Conservation (phyloP, 2,329 filamentous ascomycete genomes). For the Ceratocystis huliohia region DNA sequence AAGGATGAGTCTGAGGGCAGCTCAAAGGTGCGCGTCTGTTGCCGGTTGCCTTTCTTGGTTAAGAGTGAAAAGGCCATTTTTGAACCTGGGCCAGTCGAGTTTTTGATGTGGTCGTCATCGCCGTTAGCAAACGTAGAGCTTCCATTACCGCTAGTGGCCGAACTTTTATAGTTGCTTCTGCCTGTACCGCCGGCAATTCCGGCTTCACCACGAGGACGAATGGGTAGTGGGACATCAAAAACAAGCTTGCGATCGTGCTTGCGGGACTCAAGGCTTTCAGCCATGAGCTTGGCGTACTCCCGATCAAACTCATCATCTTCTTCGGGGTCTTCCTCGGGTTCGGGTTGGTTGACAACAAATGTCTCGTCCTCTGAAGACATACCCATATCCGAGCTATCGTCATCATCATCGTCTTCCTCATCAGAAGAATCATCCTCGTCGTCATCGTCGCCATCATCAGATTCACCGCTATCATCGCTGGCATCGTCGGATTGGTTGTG, state of each 20-base stretch:
- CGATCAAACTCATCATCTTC: slow-evolving; percentile 95
- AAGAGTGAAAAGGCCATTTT: slow-evolving; percentile 97
- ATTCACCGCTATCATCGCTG: slow-evolving; percentile 54
- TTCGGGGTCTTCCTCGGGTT: slow-evolving; percentile 83
- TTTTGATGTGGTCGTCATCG: not conserved
- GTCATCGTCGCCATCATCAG: slow-evolving; percentile 44
- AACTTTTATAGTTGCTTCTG: slow-evolving; percentile 21
- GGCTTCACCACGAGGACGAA: slow-evolving; percentile 47
- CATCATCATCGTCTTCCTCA: slow-evolving; percentile 46
- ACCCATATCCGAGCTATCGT: slow-evolving; percentile 32
- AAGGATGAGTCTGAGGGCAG: slow-evolving; percentile 85
- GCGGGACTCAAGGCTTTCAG: slow-evolving; percentile 86
- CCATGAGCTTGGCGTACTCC: slow-evolving; percentile 97
- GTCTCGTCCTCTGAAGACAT: slow-evolving; percentile 63
- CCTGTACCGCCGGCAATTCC: slow-evolving; percentile 16
- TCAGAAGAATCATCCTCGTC: slow-evolving; percentile 46
- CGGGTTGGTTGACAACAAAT: slow-evolving; percentile 80
- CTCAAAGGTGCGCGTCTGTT: slow-evolving; percentile 88
- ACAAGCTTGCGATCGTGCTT: slow-evolving; percentile 91
- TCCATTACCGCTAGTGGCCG: not conserved
- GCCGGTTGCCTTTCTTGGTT: slow-evolving; percentile 90
- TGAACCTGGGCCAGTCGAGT: not conserved
- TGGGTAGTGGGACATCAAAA: slow-evolving; percentile 95
- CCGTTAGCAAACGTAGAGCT: not conserved
- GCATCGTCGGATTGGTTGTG: slow-evolving; percentile 66